These are phyloP conservation scores for Cercospora beticola DNA, from an alignment of 2,329 filamentous ascomycete species.

Conservation along the genomic window DNA sequence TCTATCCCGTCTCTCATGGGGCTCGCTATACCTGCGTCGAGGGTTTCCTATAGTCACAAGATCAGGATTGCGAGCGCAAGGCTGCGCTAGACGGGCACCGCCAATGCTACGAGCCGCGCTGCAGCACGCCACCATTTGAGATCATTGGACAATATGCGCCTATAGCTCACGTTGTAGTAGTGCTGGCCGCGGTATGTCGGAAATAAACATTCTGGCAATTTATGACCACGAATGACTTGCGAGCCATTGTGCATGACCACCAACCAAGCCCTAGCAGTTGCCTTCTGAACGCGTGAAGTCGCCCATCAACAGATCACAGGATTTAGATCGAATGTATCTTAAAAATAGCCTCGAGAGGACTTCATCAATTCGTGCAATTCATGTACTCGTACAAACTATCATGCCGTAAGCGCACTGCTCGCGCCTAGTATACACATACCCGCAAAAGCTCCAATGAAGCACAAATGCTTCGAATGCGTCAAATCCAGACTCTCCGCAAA, in stretches of 20 bases:
- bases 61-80: background rate
- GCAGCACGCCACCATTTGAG: background rate
- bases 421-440: constrained; percentile 86
- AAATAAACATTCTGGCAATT: background rate
- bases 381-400: background rate
- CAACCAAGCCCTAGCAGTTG: background rate
- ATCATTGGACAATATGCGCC: background rate
- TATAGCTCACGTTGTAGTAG: background rate
- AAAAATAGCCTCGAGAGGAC: background rate
- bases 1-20: background rate
- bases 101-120: background rate
- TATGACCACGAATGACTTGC: background rate
- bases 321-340: background rate
- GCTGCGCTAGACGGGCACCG: background rate
- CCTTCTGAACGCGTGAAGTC: background rate
- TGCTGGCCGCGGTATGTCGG: background rate
- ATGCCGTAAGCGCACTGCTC: constrained; percentile 78
- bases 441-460: constrained; percentile 75
- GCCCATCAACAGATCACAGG: background rate
- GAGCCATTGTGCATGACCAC: background rate
- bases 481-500: constrained; percentile 83
- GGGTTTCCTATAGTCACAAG: background rate
- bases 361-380: background rate
- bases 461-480: constrained; percentile 74
- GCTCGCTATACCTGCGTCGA: background rate